Evolutionary conservation across 2,329 filamentous ascomycete genomes (phyloP).

Genomic region (Colletotrichum ledebouriae): DNA sequence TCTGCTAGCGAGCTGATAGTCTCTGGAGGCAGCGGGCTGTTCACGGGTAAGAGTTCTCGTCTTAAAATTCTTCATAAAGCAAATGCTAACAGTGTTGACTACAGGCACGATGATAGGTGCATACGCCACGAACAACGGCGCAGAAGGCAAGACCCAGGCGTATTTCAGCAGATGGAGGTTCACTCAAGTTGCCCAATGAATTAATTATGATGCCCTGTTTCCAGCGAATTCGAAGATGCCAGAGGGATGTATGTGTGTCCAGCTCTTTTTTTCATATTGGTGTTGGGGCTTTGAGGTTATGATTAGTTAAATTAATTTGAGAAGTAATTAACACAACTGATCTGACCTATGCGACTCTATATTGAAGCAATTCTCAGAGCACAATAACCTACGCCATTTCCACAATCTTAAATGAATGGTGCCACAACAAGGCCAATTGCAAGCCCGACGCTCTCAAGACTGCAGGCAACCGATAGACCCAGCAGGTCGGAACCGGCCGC

Average conservation of each 20-base stretch:
- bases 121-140: conserved; percentile 67
- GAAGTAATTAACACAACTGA: too few relatives aligned
- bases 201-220: conserved; percentile 10
- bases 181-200: conserved; percentile 44
- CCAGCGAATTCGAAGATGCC: neutral
- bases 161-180: conserved; percentile 65
- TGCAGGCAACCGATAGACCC: neutral
- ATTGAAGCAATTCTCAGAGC: too few relatives aligned
- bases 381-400: too few relatives aligned
- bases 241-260: too few relatives aligned
- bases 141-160: conserved; percentile 56
- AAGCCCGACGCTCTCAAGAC: too few relatives aligned
- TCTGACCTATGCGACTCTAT: too few relatives aligned
- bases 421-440: too few relatives aligned
- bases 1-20: conserved; percentile 45
- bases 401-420: too few relatives aligned
- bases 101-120: conserved; percentile 63
- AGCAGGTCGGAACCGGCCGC: neutral
- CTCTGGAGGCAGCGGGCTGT: conserved; percentile 39
- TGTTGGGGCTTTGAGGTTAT: too few relatives aligned
- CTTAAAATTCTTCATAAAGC: too few relatives aligned
- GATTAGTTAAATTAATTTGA: too few relatives aligned
- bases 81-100: conserved; percentile 21
- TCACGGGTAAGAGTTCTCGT: conserved; percentile 48
- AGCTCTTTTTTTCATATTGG: too few relatives aligned